phyloP scores from a whole-genome alignment of 2,329 filamentous ascomycete genomes.

The Phialocephala sp. region DNA sequence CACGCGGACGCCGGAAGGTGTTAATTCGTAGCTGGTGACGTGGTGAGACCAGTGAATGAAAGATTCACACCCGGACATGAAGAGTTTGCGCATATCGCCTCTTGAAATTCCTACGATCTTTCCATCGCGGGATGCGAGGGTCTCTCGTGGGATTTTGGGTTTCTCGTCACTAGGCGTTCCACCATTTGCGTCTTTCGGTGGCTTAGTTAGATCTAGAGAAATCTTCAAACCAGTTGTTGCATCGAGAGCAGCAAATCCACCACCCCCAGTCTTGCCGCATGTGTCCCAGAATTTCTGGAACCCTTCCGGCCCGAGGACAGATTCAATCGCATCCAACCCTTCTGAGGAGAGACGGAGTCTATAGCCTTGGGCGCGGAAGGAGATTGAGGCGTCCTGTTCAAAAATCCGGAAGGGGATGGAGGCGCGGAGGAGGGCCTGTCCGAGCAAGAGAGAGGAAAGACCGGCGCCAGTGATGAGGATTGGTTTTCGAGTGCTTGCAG shows the following conservation, averaged over 20 bases:
- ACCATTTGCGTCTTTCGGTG: conserved; percentile 23
- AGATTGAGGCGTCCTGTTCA: conserved; percentile 52
- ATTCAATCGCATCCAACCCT: conserved; percentile 65
- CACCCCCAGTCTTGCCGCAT: conserved; percentile 65
- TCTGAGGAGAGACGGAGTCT: conserved; percentile 61
- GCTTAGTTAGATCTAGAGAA: conserved; percentile 24
- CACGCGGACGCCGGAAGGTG: conserved; percentile 57
- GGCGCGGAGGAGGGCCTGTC: conserved; percentile 44
- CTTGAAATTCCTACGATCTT: conserved; percentile 67
- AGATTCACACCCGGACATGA: conserved; percentile 61
- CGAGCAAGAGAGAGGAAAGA: conserved; percentile 47
- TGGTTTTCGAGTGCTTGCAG: conserved; percentile 40
- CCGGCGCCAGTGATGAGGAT: conserved; percentile 50
- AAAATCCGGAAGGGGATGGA: conserved; percentile 48
- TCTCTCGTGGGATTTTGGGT: conserved; percentile 31
- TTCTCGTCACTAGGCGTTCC: conserved; percentile 37
- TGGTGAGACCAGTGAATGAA: conserved; percentile 60
- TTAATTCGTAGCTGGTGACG: conserved; percentile 64
- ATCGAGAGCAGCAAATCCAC: conserved; percentile 56
- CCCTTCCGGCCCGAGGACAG: conserved; percentile 54
- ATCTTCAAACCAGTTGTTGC: conserved; percentile 58
- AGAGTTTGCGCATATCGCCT: conserved; percentile 66
- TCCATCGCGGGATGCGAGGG: conserved; percentile 57
- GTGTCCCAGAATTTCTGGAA: conserved; percentile 62
- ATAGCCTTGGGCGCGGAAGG: conserved; percentile 67